Evolutionary conservation across 1,139 yeast species (phyloP).

Genomic region (Kodamaea arcana): DNA sequence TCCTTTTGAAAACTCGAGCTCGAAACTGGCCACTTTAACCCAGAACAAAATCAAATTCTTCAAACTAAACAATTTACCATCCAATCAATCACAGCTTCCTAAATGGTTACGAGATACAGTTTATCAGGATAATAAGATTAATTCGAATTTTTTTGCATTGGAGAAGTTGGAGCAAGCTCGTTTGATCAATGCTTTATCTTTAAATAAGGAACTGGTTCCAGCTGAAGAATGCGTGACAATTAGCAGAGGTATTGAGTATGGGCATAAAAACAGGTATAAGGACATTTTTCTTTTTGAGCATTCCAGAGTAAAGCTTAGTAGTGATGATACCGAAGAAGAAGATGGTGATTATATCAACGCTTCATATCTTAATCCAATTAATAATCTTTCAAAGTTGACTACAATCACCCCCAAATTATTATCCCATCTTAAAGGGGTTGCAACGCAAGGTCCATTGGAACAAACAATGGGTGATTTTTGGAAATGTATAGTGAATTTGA

Average conservation of each 20-base stretch:
- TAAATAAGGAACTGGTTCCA: slow-evolving; percentile 8
- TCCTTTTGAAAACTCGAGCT: slow-evolving; percentile 14
- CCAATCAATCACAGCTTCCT: slow-evolving; percentile 21
- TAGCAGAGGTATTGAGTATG: slow-evolving; percentile 64
- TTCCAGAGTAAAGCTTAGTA: slow-evolving; percentile 55
- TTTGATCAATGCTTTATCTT: slow-evolving; percentile 27
- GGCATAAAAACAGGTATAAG: slow-evolving; percentile 72
- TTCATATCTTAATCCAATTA: slow-evolving; percentile 22
- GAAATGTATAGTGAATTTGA: slow-evolving; percentile 56
- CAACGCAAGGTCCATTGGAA: slow-evolving; percentile 82
- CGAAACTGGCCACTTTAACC: slow-evolving; percentile 11
- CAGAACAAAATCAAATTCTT: slow-evolving; percentile 15
- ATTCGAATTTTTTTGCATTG: slow-evolving; percentile 21
- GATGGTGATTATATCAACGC: slow-evolving; percentile 33
- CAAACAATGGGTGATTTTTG: slow-evolving; percentile 79
- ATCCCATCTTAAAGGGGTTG: slow-evolving; percentile 51
- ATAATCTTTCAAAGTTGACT: slow-evolving; percentile 13
- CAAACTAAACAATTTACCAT: slow-evolving; percentile 14
- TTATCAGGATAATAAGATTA: slow-evolving; percentile 22
- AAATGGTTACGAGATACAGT: slow-evolving; percentile 27
- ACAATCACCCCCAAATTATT: slow-evolving; percentile 7
- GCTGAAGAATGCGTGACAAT: slow-evolving; percentile 22
- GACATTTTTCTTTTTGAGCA: slow-evolving; percentile 83
- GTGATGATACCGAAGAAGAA: slow-evolving; percentile 2
- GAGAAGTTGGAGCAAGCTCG: slow-evolving; percentile 31